These are phyloP conservation scores for Vigna angularis DNA, from an alignment of 306 rosid genomes.

Conservation along the genomic window DNA sequence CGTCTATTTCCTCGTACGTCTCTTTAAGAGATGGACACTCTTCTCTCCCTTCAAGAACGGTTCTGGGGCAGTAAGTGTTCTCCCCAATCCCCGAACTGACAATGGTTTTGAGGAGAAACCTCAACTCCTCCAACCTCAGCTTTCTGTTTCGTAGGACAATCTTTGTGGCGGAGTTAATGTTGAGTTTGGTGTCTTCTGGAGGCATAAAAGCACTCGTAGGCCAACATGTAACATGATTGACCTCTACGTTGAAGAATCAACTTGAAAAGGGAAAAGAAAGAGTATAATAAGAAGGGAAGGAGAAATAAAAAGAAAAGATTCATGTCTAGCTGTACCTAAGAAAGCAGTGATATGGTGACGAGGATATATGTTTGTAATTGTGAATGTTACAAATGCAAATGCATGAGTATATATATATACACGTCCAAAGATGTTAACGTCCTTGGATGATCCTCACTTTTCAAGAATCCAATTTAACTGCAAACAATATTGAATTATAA, in stretches of 20 bases:
- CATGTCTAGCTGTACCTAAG: slow-evolving; percentile 41
- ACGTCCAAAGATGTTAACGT: too few relatives aligned
- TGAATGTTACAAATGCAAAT: neutral
- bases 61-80: slow-evolving; percentile 75
- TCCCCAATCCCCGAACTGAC: slow-evolving; percentile 82
- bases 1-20: slow-evolving; percentile 91
- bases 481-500: too few relatives aligned
- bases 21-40: too few relatives aligned
- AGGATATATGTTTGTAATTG: slow-evolving; percentile 10
- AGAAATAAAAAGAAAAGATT: slow-evolving; percentile 45
- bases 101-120: slow-evolving; percentile 69
- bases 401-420: too few relatives aligned
- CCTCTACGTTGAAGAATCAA: slow-evolving; percentile 56
- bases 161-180: slow-evolving; percentile 52
- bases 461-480: too few relatives aligned
- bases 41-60: too few relatives aligned
- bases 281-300: slow-evolving; percentile 54
- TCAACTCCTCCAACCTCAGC: slow-evolving; percentile 67
- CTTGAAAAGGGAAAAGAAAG: slow-evolving; percentile 45
- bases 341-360: neutral
- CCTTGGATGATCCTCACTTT: too few relatives aligned
- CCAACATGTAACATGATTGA: too few relatives aligned
- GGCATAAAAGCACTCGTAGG: slow-evolving; percentile 57
- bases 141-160: slow-evolving; percentile 55
- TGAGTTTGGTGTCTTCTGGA: slow-evolving; percentile 59